A percentile compares a stretch with the other conserved stretches of the same genome.
Conservation (phyloP, 805 yeast genomes). For the Wickerhamiella slavikovae region DNA sequence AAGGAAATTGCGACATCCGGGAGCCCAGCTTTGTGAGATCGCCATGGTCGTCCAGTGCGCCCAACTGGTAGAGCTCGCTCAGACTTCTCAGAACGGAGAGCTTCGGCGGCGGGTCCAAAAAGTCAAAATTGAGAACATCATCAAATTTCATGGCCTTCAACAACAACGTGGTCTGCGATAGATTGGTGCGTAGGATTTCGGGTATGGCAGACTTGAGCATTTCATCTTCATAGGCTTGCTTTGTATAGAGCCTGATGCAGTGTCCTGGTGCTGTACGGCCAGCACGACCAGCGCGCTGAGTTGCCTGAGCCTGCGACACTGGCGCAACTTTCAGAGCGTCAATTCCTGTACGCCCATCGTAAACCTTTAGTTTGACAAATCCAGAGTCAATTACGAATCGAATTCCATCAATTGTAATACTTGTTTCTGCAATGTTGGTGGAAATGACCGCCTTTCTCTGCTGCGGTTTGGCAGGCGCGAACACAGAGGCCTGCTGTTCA, state of each 20-base stretch:
- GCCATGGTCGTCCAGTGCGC: constrained; percentile 62
- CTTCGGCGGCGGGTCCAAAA: constrained; percentile 75
- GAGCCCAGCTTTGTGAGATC: constrained; percentile 56
- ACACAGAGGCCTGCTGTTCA: constrained; percentile 61
- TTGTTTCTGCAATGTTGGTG: constrained; percentile 93
- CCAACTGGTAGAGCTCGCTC: constrained; percentile 65
- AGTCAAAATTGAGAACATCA: constrained; percentile 65
- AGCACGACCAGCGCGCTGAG: constrained; percentile 94
- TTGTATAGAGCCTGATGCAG: constrained; percentile 76
- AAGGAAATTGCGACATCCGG: constrained; percentile 79
- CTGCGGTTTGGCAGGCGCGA: constrained; percentile 67
- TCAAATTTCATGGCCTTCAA: constrained; percentile 68
- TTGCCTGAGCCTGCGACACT: constrained; percentile 87
- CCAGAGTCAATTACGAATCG: constrained; percentile 91
- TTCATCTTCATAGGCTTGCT: constrained; percentile 60
- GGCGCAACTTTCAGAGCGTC: constrained; percentile 72
- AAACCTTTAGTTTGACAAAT: constrained; percentile 77
- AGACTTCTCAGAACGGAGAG: constrained; percentile 54
- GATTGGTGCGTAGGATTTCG: constrained; percentile 72
- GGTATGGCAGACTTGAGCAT: constrained; percentile 67
- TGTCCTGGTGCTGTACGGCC: constrained; percentile 96
- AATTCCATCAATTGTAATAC: constrained; percentile 90
- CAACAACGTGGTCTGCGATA: constrained; percentile 54
- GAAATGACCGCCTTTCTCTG: constrained; percentile 79
- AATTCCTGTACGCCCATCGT: constrained; percentile 73